Evolutionary conservation across 495 filamentous ascomycete genomes (phyloP).

Genomic region (Hypoxylon fragiforme): DNA sequence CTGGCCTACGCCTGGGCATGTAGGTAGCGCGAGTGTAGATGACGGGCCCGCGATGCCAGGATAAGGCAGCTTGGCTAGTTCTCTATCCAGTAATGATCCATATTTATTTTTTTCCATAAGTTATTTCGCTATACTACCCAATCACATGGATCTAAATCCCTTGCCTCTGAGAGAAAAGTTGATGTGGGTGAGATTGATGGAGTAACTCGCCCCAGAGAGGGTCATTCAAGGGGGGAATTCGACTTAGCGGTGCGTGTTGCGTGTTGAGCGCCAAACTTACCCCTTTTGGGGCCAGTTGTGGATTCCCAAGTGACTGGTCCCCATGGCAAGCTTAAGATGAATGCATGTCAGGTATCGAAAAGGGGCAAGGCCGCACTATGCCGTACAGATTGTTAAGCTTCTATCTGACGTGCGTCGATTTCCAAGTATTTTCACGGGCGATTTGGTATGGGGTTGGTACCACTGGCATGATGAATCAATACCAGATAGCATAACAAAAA

Average conservation of each 20-base stretch:
- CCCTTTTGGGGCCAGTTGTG: conserved; percentile 18
- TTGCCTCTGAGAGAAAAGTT: conserved; percentile 1
- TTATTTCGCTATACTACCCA: conserved; percentile 36
- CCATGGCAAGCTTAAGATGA: neutral
- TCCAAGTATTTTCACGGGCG: conserved; percentile 2
- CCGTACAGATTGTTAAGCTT: conserved; percentile 9
- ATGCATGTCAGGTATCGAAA: neutral
- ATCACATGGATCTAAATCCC: conserved; percentile 9
- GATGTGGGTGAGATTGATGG: conserved; percentile 7
- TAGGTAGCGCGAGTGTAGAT: neutral
- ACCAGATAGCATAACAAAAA: conserved; percentile 25
- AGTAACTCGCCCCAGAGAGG: conserved; percentile 10
- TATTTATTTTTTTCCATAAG: conserved; percentile 31
- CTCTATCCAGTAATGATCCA: conserved; percentile 18
- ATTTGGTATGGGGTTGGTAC: conserved; percentile 15
- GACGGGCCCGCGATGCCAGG: conserved; percentile 27
- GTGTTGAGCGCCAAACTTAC: conserved; percentile 24
- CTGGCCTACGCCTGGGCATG: neutral
- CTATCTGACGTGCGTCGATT: neutral
- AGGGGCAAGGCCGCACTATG: neutral
- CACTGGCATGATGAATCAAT: conserved; percentile 16
- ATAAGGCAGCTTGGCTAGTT: conserved; percentile 5
- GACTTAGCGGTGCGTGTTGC: conserved; percentile 3
- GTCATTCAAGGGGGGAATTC: conserved; percentile 1
- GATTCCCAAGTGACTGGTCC: conserved; percentile 22